Evolutionary conservation across 2,329 filamentous ascomycete genomes (phyloP).

Genomic region (Pestalotiopsis sp.): DNA sequence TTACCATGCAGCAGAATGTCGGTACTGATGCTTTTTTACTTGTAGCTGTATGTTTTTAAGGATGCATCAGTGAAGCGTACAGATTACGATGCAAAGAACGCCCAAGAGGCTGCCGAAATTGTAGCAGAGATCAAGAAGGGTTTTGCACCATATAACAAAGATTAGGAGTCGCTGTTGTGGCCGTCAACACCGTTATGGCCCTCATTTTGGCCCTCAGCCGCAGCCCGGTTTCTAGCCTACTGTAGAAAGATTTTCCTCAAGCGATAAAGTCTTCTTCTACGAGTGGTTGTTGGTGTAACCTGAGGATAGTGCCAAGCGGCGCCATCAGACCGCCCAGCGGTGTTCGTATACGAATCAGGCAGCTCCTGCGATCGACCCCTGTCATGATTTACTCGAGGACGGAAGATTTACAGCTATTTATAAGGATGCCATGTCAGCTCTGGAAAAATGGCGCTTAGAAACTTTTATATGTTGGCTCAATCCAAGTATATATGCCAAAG

Average conservation of each 20-base stretch:
- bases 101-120: constrained; percentile 76
- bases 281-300: background rate
- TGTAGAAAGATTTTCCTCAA: constrained; percentile 12
- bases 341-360: background rate
- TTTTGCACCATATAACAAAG: constrained; percentile 62
- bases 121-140: constrained; percentile 79
- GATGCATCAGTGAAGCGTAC: constrained; percentile 79
- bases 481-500: background rate
- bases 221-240: constrained; percentile 7
- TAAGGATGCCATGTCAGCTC: background rate
- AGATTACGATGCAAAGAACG: constrained; percentile 78
- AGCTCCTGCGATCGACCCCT: background rate
- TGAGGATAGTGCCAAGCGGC: background rate
- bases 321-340: background rate
- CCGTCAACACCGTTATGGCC: too few relatives aligned
- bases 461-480: background rate
- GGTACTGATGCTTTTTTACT: background rate
- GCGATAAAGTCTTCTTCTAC: background rate
- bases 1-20: background rate
- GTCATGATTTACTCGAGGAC: background rate
- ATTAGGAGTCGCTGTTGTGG: constrained; percentile 4
- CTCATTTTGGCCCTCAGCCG: background rate
- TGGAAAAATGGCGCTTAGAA: background rate
- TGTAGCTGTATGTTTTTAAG: constrained; percentile 71
- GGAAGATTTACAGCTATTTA: background rate